Conservation (phyloP, 1,284 basidiomycete species). For the Omphalotus olearius region DNA sequence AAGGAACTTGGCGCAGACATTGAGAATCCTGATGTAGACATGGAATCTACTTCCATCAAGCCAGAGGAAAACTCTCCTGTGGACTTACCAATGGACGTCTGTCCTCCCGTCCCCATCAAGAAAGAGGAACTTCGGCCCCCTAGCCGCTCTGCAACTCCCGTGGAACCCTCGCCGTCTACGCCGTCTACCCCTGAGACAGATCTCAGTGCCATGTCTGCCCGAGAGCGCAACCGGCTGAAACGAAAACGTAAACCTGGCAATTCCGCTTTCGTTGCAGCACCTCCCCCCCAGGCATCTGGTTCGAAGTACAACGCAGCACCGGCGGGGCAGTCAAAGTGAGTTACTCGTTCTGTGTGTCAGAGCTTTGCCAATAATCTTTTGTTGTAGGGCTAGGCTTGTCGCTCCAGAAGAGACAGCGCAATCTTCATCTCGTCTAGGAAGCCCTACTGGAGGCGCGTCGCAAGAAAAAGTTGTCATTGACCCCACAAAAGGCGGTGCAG, state of each 20-base stretch:
- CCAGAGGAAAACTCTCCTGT: constrained; percentile 30
- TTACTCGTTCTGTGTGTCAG: constrained; percentile 2
- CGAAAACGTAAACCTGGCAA: constrained; percentile 89
- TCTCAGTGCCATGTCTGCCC: constrained; percentile 61
- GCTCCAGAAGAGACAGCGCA: constrained; percentile 47
- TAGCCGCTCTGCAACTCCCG: constrained; percentile 53
- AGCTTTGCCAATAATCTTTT: background rate
- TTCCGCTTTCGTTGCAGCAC: constrained; percentile 67
- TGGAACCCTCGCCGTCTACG: constrained; percentile 46
- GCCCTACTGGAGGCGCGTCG: constrained; percentile 32
- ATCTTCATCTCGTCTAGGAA: constrained; percentile 50
- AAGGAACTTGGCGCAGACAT: constrained; percentile 69
- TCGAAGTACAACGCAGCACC: constrained; percentile 57
- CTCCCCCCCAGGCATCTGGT: constrained; percentile 55
- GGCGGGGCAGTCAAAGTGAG: constrained; percentile 56
- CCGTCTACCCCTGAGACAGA: constrained; percentile 42
- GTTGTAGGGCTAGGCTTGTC: constrained; percentile 61
- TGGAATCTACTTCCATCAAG: constrained; percentile 29
- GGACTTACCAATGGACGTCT: constrained; percentile 34
- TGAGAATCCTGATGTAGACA: constrained; percentile 46
- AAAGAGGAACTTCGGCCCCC: constrained; percentile 27
- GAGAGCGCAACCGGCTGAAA: constrained; percentile 88
- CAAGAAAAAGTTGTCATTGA: constrained; percentile 70
- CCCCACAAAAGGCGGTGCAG: constrained; percentile 76
- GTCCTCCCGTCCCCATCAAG: constrained; percentile 15